Evolutionary conservation across 495 filamentous ascomycete genomes (phyloP).

Genomic region (Annulohypoxylon stygium): DNA sequence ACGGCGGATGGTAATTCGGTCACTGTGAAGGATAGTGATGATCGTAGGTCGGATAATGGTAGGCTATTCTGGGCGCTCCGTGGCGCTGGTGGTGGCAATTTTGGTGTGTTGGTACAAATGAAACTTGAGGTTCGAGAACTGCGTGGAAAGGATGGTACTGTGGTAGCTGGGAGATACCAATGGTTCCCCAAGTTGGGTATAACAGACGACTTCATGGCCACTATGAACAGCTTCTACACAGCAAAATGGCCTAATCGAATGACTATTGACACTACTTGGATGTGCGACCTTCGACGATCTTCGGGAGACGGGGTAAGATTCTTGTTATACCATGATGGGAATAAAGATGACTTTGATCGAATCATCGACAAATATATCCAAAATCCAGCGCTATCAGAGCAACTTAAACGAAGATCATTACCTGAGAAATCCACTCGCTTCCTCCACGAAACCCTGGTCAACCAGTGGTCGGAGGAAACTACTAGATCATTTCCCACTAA

Average conservation of each 20-base stretch:
- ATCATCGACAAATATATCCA: slow-evolving; percentile 29
- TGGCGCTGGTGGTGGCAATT: slow-evolving; percentile 19
- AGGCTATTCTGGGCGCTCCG: slow-evolving; percentile 16
- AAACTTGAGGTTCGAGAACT: slow-evolving; percentile 28
- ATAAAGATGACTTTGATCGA: slow-evolving; percentile 23
- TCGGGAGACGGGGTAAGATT: slow-evolving; percentile 28
- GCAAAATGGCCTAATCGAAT: slow-evolving; percentile 28
- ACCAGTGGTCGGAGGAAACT: slow-evolving; percentile 51
- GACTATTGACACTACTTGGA: slow-evolving; percentile 50
- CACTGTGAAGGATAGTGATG: slow-evolving; percentile 31
- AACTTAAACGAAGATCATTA: slow-evolving; percentile 43
- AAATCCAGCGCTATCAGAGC: slow-evolving; percentile 18
- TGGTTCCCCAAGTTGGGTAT: slow-evolving; percentile 30
- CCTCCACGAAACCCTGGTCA: slow-evolving; percentile 49
- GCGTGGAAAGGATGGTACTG: not conserved
- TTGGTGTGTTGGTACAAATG: slow-evolving; percentile 23
- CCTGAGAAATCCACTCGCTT: slow-evolving; percentile 49
- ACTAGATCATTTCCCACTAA: slow-evolving; percentile 38
- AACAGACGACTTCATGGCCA: slow-evolving; percentile 17
- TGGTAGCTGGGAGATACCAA: slow-evolving; percentile 42
- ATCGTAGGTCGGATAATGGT: slow-evolving; percentile 17
- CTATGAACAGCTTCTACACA: slow-evolving; percentile 43
- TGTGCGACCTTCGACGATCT: slow-evolving; percentile 42
- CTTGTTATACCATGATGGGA: slow-evolving; percentile 31
- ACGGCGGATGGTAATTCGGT: slow-evolving; percentile 33